phyloP scores from a whole-genome alignment of 2,329 filamentous ascomycete species.

The Dryadomyces quercivorus region DNA sequence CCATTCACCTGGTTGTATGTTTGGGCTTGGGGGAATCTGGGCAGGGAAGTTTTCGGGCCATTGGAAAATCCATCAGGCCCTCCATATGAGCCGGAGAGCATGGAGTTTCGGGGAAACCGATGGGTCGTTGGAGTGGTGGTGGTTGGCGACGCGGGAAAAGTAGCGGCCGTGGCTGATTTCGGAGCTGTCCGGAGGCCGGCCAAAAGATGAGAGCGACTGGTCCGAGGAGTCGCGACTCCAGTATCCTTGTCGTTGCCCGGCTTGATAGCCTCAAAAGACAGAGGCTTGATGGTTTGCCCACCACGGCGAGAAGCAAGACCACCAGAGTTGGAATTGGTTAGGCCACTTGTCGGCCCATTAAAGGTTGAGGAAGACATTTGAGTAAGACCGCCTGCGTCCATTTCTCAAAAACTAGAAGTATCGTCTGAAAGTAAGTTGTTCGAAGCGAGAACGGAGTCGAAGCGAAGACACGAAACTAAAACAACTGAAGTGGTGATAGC shows the following conservation, averaged over 20 bases:
- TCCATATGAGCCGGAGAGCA: constrained; percentile 30
- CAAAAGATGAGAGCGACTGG: constrained; percentile 86
- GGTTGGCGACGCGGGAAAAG: constrained; percentile 40
- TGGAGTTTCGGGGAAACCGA: constrained; percentile 28
- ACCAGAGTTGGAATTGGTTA: constrained; percentile 66
- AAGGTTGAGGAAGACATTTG: constrained; percentile 92
- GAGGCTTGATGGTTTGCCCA: constrained; percentile 77
- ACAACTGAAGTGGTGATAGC: not conserved
- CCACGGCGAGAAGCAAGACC: constrained; percentile 78
- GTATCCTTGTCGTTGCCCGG: constrained; percentile 57
- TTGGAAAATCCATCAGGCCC: constrained; percentile 31
- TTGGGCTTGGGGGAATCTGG: constrained; percentile 22
- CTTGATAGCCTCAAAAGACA: constrained; percentile 65
- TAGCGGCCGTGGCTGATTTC: constrained; percentile 65
- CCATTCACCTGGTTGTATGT: constrained; percentile 11
- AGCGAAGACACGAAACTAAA: not conserved
- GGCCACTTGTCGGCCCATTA: constrained; percentile 48
- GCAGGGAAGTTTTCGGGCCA: constrained; percentile 46
- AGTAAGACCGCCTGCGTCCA: constrained; percentile 98
- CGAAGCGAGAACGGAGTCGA: not conserved
- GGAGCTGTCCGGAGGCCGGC: constrained; percentile 88
- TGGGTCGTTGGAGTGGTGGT: constrained; percentile 25
- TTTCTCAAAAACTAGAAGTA: constrained; percentile 28
- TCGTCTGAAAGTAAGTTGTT: not conserved
- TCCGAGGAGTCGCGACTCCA: constrained; percentile 70